phyloP scores from a whole-genome alignment of 2,329 filamentous ascomycete genomes.

The Hymenoscyphus salicellus region DNA sequence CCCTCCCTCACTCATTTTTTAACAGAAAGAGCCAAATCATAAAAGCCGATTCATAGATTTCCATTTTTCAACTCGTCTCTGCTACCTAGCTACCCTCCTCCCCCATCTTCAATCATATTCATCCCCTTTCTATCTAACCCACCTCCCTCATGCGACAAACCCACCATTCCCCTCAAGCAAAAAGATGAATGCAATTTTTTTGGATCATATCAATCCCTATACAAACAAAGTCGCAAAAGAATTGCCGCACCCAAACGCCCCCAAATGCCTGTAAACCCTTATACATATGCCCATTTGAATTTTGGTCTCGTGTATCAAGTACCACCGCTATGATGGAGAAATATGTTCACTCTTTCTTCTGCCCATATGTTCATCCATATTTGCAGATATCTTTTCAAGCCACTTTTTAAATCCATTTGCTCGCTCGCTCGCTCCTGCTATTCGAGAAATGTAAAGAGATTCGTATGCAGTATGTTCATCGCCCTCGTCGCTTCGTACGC shows the following conservation, averaged over 20 bases:
- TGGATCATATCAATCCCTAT: conserved; percentile 2
- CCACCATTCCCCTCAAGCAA: not conserved
- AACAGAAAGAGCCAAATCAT: not conserved
- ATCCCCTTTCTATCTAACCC: not conserved
- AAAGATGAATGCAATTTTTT: no score
- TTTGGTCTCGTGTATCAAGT: not conserved
- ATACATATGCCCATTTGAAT: not conserved
- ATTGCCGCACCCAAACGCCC: not conserved
- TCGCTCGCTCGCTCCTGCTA: conserved; percentile 10
- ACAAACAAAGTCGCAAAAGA: not conserved
- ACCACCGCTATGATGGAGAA: not conserved
- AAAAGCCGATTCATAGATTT: not conserved
- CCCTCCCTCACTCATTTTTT: not conserved
- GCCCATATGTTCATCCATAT: not conserved
- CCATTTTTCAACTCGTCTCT: not conserved
- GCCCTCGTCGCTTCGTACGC: conserved; percentile 86
- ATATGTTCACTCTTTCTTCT: not conserved
- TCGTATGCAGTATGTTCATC: conserved; percentile 94
- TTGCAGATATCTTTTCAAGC: not conserved
- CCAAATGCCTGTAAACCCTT: not conserved
- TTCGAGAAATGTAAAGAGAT: conserved; percentile 93
- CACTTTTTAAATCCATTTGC: not conserved
- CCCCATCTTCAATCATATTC: not conserved
- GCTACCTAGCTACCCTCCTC: not conserved
- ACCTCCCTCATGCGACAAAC: not conserved